Percentiles rank a stretch among this genome's conserved stretches.
phyloP scores from a whole-genome alignment of 2,329 filamentous ascomycete genomes.

The Amauroascus niger region DNA sequence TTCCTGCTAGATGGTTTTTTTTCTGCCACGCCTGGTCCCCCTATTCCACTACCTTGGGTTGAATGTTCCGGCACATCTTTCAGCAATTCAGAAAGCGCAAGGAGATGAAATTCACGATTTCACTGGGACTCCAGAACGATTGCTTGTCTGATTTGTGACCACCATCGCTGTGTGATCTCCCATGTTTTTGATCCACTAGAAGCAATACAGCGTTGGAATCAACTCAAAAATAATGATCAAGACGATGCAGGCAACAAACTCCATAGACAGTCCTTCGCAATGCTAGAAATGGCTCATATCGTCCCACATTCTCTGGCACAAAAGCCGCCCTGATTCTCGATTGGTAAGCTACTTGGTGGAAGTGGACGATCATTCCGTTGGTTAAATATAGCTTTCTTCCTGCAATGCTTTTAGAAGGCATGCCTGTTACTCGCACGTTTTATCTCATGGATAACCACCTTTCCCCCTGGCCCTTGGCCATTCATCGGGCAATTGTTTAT shows the following conservation, averaged over 20 bases:
- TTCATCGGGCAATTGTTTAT: conserved; percentile 22
- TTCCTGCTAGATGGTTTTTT: too few species aligned
- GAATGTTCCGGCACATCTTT: too few species aligned
- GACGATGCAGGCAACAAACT: conserved; percentile 19
- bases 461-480: conserved; percentile 20
- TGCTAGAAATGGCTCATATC: conserved; percentile 20
- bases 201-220: conserved; percentile 11
- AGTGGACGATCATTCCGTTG: background rate
- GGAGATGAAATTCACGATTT: too few species aligned
- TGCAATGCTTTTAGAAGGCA: conserved; percentile 3
- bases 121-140: too few species aligned
- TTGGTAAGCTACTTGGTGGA: background rate
- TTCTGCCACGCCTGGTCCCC: too few species aligned
- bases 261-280: conserved; percentile 6
- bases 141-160: conserved; percentile 15
- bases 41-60: too few species aligned
- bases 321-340: background rate
- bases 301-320: conserved; percentile 16
- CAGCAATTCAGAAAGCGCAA: too few species aligned
- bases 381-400: conserved; percentile 21
- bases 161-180: conserved; percentile 19
- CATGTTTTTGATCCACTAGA: conserved; percentile 16
- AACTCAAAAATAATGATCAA: conserved; percentile 12
- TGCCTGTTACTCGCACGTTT: conserved; percentile 15
- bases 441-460: conserved; percentile 21